Base-by-base conservation (phyloP, 257 asterid species). In the Fraxinus anomala region DNA sequence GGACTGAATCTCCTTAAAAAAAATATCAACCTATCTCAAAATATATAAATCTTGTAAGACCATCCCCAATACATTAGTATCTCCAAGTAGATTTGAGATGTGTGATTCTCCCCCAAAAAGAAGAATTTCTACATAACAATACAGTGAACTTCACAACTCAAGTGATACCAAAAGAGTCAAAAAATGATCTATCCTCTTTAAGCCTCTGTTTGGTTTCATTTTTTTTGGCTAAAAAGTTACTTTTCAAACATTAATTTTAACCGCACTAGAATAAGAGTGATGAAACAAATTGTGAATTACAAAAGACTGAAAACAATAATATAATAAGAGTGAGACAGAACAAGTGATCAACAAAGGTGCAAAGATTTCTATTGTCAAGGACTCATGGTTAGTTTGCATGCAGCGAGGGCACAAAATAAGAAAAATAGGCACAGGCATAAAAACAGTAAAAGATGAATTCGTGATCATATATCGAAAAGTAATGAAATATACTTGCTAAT, bases 1-100 rank as follows among this genome's bases (percentile, higher is more conserved):
- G 82, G 75, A 73, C 69, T 73, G 70, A 36, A 61, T 74, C 76
- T 54, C 72, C 8, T 31, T 28, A 33, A 40, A 74, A 40, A 74
- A 16, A 23, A 17, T 16, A 17, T 26, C 40, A 70, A 67, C 74
- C 36, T 66, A 68, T 73, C 74, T 78, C 70, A 33, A 42, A 61
- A 28, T 68, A 70, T 69, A 70, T 31, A 34, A 13, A 83, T 40
- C 72, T 80, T 72, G 16, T 42, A 68, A 63, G 34, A 63, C 34
- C 19, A 9, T 24, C 19, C 65, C 65, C 17, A 23, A 23, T 63
- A 63, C 34, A 63, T 26, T 9, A 3, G 69, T 63, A 63, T 26
- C 69, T 9, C 34, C 69, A 63, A 63, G 34, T 30, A 23, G 34
- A 26, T 63, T 9, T 63, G 31, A 24, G 34, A 23, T 10, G 34